Evolutionary conservation across 306 rosid species (phyloP).

Genomic region (Ceratonia siliqua): DNA sequence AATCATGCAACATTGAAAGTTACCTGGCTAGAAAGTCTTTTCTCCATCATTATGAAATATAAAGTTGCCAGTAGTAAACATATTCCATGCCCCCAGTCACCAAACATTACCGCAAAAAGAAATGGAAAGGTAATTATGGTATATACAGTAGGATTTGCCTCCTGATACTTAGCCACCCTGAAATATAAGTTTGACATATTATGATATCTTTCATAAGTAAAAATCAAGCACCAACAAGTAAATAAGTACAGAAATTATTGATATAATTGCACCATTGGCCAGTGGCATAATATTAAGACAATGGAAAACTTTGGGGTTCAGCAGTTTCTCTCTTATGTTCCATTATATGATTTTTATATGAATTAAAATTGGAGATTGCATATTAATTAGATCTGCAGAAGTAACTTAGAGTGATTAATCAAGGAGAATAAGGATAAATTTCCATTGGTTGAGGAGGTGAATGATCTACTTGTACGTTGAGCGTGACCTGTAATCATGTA

Average conservation of each 20-base stretch:
- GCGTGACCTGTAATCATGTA: conserved; percentile 19
- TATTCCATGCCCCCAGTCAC: conserved; percentile 99
- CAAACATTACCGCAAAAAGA: conserved; percentile 99
- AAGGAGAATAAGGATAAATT: conserved; percentile 4
- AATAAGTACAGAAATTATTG: conserved; percentile 9
- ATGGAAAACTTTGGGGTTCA: neutral
- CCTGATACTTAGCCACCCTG: conserved; percentile 99
- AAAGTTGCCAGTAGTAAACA: conserved; percentile 81
- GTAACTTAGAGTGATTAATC: neutral
- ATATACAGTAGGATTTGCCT: conserved; percentile 93
- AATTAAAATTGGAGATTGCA: neutral
- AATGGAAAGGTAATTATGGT: conserved; percentile 90
- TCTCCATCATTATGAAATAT: conserved; percentile 76
- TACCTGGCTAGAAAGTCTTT: conserved; percentile 84
- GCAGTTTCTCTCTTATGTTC: neutral
- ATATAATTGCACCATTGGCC: conserved; percentile 17
- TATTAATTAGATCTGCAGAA: neutral
- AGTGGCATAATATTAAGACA: conserved; percentile 10
- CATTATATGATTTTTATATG: neutral
- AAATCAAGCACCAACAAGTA: neutral
- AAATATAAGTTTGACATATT: conserved; percentile 40
- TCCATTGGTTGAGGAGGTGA: neutral
- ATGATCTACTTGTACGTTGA: neutral
- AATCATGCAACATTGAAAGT: conserved; percentile 4
- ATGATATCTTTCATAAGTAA: conserved; percentile 16